Percentiles rank a stretch among this genome's conserved stretches.
These are phyloP conservation scores for Suillus subalutaceus DNA, from an alignment of 768 basidiomycete species.

Conservation along the genomic window DNA sequence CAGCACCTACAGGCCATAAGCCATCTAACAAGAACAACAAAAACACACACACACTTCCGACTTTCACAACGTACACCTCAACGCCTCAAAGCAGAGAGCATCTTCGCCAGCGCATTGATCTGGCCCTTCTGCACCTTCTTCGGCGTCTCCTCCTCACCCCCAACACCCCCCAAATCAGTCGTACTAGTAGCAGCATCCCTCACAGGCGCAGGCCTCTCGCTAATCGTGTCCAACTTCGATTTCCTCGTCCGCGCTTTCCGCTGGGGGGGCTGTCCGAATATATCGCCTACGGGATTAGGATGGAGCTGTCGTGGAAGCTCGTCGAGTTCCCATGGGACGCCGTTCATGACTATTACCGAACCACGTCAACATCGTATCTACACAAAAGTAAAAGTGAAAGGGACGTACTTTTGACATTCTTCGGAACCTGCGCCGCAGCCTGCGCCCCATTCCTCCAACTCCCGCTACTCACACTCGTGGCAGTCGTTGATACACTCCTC, in stretches of 20 bases:
- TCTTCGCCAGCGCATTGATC: conserved; percentile 89
- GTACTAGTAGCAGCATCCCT: conserved; percentile 75
- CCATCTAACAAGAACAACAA: conserved; percentile 7
- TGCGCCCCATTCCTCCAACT: conserved; percentile 39
- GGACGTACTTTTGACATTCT: conserved; percentile 82
- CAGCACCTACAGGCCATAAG: conserved; percentile 20
- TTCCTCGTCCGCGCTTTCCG: conserved; percentile 72
- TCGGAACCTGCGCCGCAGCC: conserved; percentile 44
- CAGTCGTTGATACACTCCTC: conserved; percentile 77
- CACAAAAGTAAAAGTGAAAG: conserved; percentile 8
- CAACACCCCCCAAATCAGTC: conserved; percentile 61
- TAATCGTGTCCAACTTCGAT: conserved; percentile 72
- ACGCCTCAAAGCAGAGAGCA: conserved; percentile 81
- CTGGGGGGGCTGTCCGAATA: conserved; percentile 55
- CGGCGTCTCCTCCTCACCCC: conserved; percentile 48
- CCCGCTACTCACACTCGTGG: conserved; percentile 74
- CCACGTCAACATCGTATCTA: background rate
- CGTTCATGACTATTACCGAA: conserved; percentile 60
- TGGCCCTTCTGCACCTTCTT: conserved; percentile 89
- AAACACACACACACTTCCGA: conserved; percentile 11
- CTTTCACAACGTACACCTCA: conserved; percentile 27
- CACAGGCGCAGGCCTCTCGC: conserved; percentile 54
- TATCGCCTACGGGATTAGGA: conserved; percentile 61
- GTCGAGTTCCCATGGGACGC: conserved; percentile 75
- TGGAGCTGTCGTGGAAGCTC: conserved; percentile 70